Evolutionary conservation across 306 rosid species (phyloP).

Genomic region (Vigna hirtella): DNA sequence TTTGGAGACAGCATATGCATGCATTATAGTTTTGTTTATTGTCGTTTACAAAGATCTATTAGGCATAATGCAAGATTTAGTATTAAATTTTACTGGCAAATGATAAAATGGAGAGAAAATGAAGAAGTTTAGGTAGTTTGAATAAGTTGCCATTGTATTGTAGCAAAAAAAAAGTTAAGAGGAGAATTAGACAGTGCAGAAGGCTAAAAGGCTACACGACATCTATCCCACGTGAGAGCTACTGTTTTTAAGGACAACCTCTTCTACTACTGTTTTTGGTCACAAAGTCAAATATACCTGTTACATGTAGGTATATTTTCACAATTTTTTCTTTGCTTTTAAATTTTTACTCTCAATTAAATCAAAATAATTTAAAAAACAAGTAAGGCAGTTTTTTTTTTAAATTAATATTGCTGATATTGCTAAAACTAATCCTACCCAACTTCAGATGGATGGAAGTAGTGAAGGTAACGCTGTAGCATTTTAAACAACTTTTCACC

Average conservation of each 20-base stretch:
- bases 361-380: too few relatives aligned
- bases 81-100: background rate
- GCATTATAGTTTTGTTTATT: too few relatives aligned
- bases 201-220: background rate
- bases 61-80: too few relatives aligned
- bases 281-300: background rate
- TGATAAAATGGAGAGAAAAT: background rate
- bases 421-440: too few relatives aligned
- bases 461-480: too few relatives aligned
- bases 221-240: background rate
- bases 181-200: slow-evolving; percentile 2
- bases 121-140: background rate
- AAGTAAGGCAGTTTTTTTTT: too few relatives aligned
- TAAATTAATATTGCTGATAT: too few relatives aligned
- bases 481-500: slow-evolving; percentile 3
- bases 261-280: background rate
- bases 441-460: too few relatives aligned
- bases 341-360: too few relatives aligned
- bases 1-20: background rate
- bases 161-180: background rate
- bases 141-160: background rate
- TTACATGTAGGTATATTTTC: background rate
- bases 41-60: too few relatives aligned
- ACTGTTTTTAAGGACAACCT: background rate
- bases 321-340: too few relatives aligned